Evolutionary conservation across 2,329 filamentous ascomycete species (phyloP).

Genomic region (Curvularia hawaiiensis): DNA sequence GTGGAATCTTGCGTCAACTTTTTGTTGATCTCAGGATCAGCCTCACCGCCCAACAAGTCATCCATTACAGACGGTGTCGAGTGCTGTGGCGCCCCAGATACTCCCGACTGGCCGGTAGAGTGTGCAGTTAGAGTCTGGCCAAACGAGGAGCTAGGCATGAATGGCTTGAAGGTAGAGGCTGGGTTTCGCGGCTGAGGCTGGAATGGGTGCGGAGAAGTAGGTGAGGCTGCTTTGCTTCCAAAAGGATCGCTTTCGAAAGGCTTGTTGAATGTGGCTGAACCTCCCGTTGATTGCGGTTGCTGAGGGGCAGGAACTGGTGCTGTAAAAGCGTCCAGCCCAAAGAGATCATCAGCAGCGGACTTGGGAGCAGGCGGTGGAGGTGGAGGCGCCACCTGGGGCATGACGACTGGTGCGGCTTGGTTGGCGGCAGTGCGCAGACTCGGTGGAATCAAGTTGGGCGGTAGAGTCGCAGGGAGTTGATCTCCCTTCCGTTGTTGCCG

Average conservation of each 20-base stretch:
- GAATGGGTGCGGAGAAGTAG: conserved; percentile 60
- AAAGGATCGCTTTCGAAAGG: conserved; percentile 67
- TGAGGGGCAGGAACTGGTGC: conserved; percentile 56
- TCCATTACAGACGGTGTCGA: conserved; percentile 64
- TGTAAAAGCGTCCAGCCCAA: conserved; percentile 80
- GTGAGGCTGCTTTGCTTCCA: conserved; percentile 55
- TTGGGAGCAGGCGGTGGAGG: conserved; percentile 54
- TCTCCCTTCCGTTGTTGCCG: conserved; percentile 79
- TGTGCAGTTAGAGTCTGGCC: conserved; percentile 81
- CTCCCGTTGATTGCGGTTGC: conserved; percentile 73
- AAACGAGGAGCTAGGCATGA: conserved; percentile 90
- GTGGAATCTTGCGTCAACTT: conserved; percentile 87
- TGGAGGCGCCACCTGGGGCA: conserved; percentile 50
- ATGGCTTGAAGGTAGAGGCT: conserved; percentile 77
- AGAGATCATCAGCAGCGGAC: conserved; percentile 90
- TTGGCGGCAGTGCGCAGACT: conserved; percentile 67
- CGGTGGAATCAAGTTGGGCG: conserved; percentile 82
- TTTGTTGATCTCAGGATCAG: conserved; percentile 85
- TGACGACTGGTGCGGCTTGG: conserved; percentile 56
- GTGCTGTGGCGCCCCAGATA: conserved; percentile 50
- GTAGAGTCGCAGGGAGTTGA: conserved; percentile 75
- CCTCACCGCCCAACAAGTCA: conserved; percentile 82
- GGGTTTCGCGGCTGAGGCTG: conserved; percentile 51
- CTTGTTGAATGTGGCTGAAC: conserved; percentile 58
- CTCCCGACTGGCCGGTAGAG: conserved; percentile 67